Percentiles rank a stretch among this genome's conserved stretches.
These are phyloP conservation scores for Lachancea cidri DNA, from an alignment of 805 yeast species.

Conservation along the genomic window DNA sequence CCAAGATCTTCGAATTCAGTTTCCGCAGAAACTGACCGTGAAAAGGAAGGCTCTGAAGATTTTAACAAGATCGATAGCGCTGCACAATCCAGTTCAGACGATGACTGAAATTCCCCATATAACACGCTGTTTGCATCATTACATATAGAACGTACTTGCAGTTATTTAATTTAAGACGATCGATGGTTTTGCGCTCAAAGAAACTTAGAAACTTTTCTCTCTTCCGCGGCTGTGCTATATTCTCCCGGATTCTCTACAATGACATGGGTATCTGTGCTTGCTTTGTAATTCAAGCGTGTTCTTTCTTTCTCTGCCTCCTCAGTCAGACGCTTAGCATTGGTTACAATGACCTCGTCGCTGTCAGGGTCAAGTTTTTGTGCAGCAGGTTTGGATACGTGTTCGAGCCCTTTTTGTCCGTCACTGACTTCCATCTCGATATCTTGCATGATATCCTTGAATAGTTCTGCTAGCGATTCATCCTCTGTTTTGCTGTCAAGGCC, in stretches of 20 bases:
- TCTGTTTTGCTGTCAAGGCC: conserved; percentile 12
- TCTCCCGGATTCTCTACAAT: conserved; percentile 40
- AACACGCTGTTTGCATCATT: not conserved
- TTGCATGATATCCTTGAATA: conserved; percentile 26
- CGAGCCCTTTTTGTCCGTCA: too few relatives aligned
- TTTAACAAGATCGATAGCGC: not conserved
- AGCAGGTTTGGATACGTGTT: conserved; percentile 2
- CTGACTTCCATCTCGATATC: conserved; percentile 15
- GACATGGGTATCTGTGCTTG: conserved; percentile 33
- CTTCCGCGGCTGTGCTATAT: conserved; percentile 34
- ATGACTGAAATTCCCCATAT: not conserved
- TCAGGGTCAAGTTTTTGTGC: too few relatives aligned
- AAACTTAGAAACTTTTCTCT: conserved; percentile 35
- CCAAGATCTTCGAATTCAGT: not conserved
- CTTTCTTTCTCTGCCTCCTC: conserved; percentile 20
- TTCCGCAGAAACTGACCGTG: not conserved
- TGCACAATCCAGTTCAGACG: not conserved
- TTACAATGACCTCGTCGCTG: conserved; percentile 21
- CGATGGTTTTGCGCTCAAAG: conserved; percentile 11
- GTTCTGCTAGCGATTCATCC: conserved; percentile 27
- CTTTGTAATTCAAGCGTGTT: conserved; percentile 26
- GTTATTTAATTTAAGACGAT: not conserved
- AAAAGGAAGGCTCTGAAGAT: not conserved
- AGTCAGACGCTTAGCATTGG: conserved; percentile 15
- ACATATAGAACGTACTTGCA: not conserved